phyloP scores from a whole-genome alignment of 306 rosid genomes.

The Lathyrus tuberosus region DNA sequence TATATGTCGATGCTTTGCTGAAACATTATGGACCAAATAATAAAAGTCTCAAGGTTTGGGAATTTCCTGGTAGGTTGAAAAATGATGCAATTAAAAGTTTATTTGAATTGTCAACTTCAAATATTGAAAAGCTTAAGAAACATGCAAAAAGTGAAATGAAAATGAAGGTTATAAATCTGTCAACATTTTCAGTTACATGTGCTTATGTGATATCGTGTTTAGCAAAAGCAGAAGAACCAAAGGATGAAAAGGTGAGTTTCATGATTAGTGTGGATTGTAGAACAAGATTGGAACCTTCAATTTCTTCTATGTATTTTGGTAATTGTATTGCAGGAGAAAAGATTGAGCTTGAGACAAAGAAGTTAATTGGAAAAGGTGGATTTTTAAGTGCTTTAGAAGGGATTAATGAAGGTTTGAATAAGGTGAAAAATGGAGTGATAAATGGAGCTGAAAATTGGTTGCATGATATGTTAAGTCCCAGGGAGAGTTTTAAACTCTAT shows the following conservation, averaged over 20 bases:
- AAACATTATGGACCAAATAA: constrained; percentile 3
- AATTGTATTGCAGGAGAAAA: constrained; percentile 37
- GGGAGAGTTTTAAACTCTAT: not conserved
- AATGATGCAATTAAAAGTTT: constrained; percentile 7
- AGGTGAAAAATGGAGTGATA: constrained; percentile 24
- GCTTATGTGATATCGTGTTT: constrained; percentile 44
- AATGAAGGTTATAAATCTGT: not conserved
- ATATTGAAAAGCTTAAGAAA: constrained; percentile 33
- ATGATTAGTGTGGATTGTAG: constrained; percentile 38
- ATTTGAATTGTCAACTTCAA: constrained; percentile 27
- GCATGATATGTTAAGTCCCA: not conserved
- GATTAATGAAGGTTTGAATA: constrained; percentile 33
- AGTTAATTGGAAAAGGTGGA: constrained; percentile 26
- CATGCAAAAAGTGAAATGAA: constrained; percentile 1
- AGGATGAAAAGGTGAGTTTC: not conserved
- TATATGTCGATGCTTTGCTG: not conserved
- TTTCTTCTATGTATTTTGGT: constrained; percentile 47
- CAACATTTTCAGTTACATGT: constrained; percentile 42
- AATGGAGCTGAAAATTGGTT: constrained; percentile 24
- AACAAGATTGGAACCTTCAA: constrained; percentile 40
- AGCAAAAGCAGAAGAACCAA: constrained; percentile 35
- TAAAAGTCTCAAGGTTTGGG: constrained; percentile 31
- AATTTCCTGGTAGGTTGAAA: fast-evolving
- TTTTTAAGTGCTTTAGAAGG: constrained; percentile 22
- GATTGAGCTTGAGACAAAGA: not conserved